Conservation (phyloP, 345 rosid species). For the Melastoma malabathricum region DNA sequence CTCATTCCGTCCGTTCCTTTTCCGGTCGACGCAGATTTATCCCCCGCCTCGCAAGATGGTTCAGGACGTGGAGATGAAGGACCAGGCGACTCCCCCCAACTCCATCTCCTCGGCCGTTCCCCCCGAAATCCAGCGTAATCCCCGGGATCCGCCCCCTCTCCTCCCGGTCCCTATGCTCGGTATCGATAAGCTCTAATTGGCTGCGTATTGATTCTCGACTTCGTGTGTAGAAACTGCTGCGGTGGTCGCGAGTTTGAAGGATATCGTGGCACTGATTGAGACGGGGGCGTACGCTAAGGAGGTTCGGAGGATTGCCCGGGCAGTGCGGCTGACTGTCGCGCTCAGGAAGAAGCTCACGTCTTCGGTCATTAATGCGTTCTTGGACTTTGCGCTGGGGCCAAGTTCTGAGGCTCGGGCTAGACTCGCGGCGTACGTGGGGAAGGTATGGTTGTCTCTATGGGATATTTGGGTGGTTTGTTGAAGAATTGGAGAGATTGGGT, state of each 20-base stretch:
- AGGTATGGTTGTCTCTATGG: conserved; percentile 19
- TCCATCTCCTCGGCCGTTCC: conserved; percentile 41
- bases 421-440: conserved; percentile 41
- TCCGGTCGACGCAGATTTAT: not conserved
- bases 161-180: too few species aligned
- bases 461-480: too few species aligned
- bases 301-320: conserved; percentile 58
- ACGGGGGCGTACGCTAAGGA: conserved; percentile 54
- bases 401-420: conserved; percentile 52
- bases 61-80: conserved; percentile 78
- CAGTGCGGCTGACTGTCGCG: conserved; percentile 53
- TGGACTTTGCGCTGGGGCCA: conserved; percentile 42
- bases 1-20: not conserved
- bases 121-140: conserved; percentile 48
- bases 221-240: not conserved
- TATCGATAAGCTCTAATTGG: not conserved
- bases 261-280: conserved; percentile 56
- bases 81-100: conserved; percentile 39
- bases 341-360: conserved; percentile 47
- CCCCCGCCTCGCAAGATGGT: conserved; percentile 24
- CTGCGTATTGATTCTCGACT: not conserved
- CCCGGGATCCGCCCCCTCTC: too few species aligned
- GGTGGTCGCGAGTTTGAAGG: conserved; percentile 46
- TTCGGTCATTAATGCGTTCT: conserved; percentile 38
- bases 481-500: too few species aligned